Conservation (phyloP, 768 basidiomycete genomes). For the Tremella fuciformis region DNA sequence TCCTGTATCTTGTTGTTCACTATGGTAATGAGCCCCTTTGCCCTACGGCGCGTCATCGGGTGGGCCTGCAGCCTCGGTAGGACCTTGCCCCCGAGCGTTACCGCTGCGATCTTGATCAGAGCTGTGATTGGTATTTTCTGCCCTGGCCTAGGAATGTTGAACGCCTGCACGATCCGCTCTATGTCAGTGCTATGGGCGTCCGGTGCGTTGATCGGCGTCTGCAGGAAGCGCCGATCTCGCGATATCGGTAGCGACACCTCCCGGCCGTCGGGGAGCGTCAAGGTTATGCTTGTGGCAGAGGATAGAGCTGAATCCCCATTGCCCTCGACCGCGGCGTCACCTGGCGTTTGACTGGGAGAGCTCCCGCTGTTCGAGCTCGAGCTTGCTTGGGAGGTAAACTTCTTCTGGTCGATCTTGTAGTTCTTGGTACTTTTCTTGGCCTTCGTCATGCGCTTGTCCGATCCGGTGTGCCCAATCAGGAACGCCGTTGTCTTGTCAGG, state of each 20-base stretch:
- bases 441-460: too few species aligned
- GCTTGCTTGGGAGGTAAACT: background rate
- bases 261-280: too few species aligned
- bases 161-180: background rate
- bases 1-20: background rate
- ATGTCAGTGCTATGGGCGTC: background rate
- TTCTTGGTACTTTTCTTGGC: background rate
- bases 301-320: too few species aligned
- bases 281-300: too few species aligned
- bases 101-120: background rate
- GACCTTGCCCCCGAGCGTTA: background rate
- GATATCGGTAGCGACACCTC: too few species aligned
- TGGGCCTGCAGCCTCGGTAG: background rate
- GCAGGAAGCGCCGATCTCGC: too few species aligned
- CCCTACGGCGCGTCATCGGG: background rate
- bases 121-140: background rate
- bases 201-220: conserved; percentile 1
- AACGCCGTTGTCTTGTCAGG: conserved; percentile 10
- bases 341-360: too few species aligned
- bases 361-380: too few species aligned
- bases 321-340: too few species aligned
- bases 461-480: background rate
- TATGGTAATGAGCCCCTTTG: background rate
- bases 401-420: background rate
- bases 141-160: background rate